Evolutionary conservation across 371 early-diverging fungal species (phyloP), one percentile per base, ranked within the genome.

Genomic region (Mortierella polycephala): DNA sequence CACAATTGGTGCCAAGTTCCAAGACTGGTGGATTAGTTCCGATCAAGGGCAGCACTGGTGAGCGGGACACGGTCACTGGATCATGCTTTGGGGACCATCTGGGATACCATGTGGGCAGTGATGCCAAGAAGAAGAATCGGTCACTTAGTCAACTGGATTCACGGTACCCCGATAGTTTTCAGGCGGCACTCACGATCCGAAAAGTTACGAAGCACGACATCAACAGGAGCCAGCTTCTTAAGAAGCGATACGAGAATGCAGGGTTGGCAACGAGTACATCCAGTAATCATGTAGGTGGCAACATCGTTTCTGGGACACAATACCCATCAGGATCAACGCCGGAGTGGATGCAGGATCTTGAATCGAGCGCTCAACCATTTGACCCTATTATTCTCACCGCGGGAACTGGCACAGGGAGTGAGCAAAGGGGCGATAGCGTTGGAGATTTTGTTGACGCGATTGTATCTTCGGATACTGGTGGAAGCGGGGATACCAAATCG

Each of bases 181-280:
- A 76, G 50, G 77, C 47, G 18, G 71, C 68, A 12, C 58, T 76
- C 46, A 76, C 77, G 16, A 56, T 76, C 16, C 77, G 71, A 12
- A 76, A 64, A 45, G 42, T 71, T 37, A 67, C 71, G 5, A 58
- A 64, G 39, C 40, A 63, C 18, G 69, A 74, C n/a, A 68, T 69
- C 57, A 53, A 57, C 21, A 46, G 39, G 13, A 59, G 49, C 41
- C 49, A 69, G n/a, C 39, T 57, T 12, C 42, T 74, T 14, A 61
- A 59, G 13, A 60, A 67, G 18, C 70, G 75, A 8, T 75, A 75
- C 42, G 63, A 75, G 40, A 64, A 62, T 50, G 41, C 62, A 7
- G 41, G 46, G 7, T n/a, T 37, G 14, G 54, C 57, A 1, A 52
- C 61, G 3, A 57, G 61, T 12, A 61, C 64, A 5, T 13, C 52